Percentiles rank a stretch among this genome's conserved stretches.
Evolutionary conservation across 2,329 filamentous ascomycete genomes (phyloP).

Genomic region (Fusarium decemcellulare): DNA sequence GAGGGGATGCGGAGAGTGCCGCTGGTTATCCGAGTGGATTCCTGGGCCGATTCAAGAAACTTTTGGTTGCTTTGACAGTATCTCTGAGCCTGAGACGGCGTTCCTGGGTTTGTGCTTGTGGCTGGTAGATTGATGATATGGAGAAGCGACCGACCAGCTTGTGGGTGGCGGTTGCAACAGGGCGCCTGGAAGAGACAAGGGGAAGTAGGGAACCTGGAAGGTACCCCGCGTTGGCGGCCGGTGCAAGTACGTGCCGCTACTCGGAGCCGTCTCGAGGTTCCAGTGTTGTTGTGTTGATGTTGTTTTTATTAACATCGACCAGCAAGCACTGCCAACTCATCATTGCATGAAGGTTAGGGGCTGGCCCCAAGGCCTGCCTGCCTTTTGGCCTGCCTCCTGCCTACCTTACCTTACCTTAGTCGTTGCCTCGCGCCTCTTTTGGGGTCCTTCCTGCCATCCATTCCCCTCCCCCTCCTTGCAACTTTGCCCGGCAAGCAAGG

Average conservation of each 20-base stretch:
- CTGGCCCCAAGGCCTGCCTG: constrained; percentile 40
- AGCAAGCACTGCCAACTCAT: constrained; percentile 80
- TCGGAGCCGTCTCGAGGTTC: constrained; percentile 40
- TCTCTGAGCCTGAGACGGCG: constrained; percentile 1
- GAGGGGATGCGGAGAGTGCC: constrained; percentile 4
- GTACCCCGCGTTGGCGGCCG: constrained; percentile 41
- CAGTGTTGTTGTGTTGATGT: constrained; percentile 46
- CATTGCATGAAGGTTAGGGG: constrained; percentile 75
- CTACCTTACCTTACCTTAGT: constrained; percentile 37
- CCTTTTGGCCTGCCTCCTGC: constrained; percentile 31
- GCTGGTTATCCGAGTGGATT: background rate
- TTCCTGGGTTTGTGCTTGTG: constrained; percentile 11
- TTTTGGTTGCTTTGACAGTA: background rate
- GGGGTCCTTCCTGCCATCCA: constrained; percentile 32
- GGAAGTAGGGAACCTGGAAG: constrained; percentile 4
- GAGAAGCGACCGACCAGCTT: background rate
- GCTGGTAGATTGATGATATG: constrained; percentile 1
- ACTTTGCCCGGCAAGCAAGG: constrained; percentile 22
- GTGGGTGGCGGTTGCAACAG: constrained; percentile 1
- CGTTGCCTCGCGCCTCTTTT: constrained; percentile 45
- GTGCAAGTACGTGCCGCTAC: constrained; percentile 38
- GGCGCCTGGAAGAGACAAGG: background rate
- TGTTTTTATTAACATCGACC: constrained; percentile 66
- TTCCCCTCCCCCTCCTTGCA: constrained; percentile 26
- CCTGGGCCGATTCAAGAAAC: background rate